These are phyloP conservation scores for Penicillium paneum DNA, from an alignment of 2,329 filamentous ascomycete genomes.

Conservation along the genomic window DNA sequence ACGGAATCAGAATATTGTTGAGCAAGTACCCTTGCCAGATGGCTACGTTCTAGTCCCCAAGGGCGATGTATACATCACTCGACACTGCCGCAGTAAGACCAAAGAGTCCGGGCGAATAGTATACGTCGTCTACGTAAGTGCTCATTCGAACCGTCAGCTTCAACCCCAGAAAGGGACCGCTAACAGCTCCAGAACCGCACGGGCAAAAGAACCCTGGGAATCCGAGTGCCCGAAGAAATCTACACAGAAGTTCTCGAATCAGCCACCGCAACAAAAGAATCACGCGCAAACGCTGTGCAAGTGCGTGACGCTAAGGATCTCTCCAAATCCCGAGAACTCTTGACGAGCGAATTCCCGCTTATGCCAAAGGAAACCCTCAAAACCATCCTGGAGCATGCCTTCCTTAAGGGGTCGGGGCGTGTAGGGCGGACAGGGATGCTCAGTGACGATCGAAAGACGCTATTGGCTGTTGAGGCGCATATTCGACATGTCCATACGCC, in stretches of 20 bases:
- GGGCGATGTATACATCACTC: constrained; percentile 45
- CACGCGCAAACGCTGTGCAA: constrained; percentile 41
- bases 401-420: constrained; percentile 41
- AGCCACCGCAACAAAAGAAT: constrained; percentile 40
- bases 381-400: constrained; percentile 38
- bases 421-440: constrained; percentile 38
- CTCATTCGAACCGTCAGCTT: neutral
- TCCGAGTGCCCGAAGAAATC: constrained; percentile 44
- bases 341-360: constrained; percentile 36
- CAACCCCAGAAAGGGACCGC: neutral
- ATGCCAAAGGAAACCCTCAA: constrained; percentile 37
- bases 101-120: constrained; percentile 32
- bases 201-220: constrained; percentile 37
- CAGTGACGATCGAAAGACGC: constrained; percentile 35
- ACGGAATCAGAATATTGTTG: constrained; percentile 31
- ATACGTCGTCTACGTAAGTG: constrained; percentile 39
- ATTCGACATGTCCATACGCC: constrained; percentile 43
- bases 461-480: constrained; percentile 44
- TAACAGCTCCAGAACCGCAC: constrained; percentile 24
- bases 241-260: constrained; percentile 37
- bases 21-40: constrained; percentile 26
- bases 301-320: constrained; percentile 34
- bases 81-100: constrained; percentile 39
- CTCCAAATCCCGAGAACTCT: constrained; percentile 24
- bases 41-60: constrained; percentile 43